A percentile compares a stretch with the other conserved stretches of the same genome.
Evolutionary conservation across 140 eudicot species (phyloP).

Genomic region (Artemisia princeps): DNA sequence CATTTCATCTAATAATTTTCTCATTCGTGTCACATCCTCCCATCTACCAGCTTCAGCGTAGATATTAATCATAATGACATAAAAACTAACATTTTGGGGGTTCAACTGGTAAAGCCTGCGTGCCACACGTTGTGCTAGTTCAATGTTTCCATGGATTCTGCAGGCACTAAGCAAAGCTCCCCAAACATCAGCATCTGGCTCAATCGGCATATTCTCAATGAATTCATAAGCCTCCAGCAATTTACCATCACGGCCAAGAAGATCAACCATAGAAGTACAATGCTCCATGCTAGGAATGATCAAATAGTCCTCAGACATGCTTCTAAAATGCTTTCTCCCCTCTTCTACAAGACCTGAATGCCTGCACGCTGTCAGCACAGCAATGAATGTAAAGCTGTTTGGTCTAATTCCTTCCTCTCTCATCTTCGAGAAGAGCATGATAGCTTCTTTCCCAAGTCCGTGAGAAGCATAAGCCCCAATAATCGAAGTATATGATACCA

Average conservation of each 20-base stretch:
- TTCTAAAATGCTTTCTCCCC: slow-evolving; percentile 34
- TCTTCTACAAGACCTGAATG: slow-evolving; percentile 47
- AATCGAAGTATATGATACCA: slow-evolving; percentile 54
- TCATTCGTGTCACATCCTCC: slow-evolving; percentile 40
- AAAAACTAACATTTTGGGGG: slow-evolving; percentile 23
- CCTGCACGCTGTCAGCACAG: slow-evolving; percentile 47
- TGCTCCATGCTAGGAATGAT: slow-evolving; percentile 45
- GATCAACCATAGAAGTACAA: slow-evolving; percentile 52
- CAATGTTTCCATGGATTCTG: slow-evolving; percentile 39
- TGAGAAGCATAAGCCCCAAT: slow-evolving; percentile 53
- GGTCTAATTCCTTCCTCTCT: slow-evolving; percentile 37
- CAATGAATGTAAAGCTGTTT: slow-evolving; percentile 34
- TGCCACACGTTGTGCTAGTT: slow-evolving; percentile 38
- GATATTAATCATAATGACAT: slow-evolving; percentile 28
- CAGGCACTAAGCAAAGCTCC: slow-evolving; percentile 64
- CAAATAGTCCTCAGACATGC: slow-evolving; percentile 40
- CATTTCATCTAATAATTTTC: slow-evolving; percentile 30
- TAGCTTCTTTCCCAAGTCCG: slow-evolving; percentile 35
- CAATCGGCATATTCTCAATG: slow-evolving; percentile 42
- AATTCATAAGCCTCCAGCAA: slow-evolving; percentile 47
- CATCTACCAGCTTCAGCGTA: slow-evolving; percentile 48
- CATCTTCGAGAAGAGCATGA: slow-evolving; percentile 33
- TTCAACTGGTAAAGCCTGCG: slow-evolving; percentile 17
- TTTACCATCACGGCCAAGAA: slow-evolving; percentile 46
- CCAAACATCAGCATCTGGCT: slow-evolving; percentile 46